Evolutionary conservation across 345 rosid genomes (phyloP).

Genomic region (Punica granatum): DNA sequence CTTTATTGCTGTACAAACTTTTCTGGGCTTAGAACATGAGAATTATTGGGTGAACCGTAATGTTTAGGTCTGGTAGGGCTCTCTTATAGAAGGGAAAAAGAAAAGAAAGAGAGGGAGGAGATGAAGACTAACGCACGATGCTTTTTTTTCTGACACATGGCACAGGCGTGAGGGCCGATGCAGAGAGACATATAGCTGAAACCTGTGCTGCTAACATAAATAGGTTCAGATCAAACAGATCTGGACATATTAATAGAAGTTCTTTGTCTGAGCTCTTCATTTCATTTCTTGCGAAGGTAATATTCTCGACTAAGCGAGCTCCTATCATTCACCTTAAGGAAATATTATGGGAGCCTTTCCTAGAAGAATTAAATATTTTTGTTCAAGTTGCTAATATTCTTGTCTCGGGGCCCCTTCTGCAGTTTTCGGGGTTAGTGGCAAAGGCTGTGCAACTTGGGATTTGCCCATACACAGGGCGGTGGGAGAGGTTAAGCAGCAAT

Average conservation of each 20-base stretch:
- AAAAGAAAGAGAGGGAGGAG: background rate
- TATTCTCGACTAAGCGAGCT: background rate
- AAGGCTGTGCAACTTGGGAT: slow-evolving; percentile 58
- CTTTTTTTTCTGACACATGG: slow-evolving; percentile 12
- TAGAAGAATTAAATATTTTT: background rate
- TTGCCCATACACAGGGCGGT: slow-evolving; percentile 63
- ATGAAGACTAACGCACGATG: background rate
- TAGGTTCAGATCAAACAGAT: slow-evolving; percentile 37
- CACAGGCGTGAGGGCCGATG: slow-evolving; percentile 58
- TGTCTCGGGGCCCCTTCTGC: slow-evolving; percentile 8
- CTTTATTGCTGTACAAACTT: background rate
- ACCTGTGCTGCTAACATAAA: slow-evolving; percentile 44
- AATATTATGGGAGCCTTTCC: background rate
- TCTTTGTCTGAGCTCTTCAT: slow-evolving; percentile 65
- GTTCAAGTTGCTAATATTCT: background rate
- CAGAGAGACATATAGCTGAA: slow-evolving; percentile 51
- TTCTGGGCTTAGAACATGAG: background rate
- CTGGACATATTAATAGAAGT: slow-evolving; percentile 39
- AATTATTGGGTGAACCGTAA: background rate
- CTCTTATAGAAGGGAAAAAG: background rate
- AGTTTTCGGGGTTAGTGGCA: slow-evolving; percentile 49
- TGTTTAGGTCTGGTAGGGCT: background rate
- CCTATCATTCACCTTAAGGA: background rate
- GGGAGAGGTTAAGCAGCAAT: slow-evolving; percentile 56
- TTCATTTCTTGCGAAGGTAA: slow-evolving; percentile 78